A percentile compares a stretch with the other conserved stretches of the same genome.
These are phyloP conservation scores for Yueomyces sinensis DNA, from an alignment of 805 yeast genomes.

Conservation along the genomic window DNA sequence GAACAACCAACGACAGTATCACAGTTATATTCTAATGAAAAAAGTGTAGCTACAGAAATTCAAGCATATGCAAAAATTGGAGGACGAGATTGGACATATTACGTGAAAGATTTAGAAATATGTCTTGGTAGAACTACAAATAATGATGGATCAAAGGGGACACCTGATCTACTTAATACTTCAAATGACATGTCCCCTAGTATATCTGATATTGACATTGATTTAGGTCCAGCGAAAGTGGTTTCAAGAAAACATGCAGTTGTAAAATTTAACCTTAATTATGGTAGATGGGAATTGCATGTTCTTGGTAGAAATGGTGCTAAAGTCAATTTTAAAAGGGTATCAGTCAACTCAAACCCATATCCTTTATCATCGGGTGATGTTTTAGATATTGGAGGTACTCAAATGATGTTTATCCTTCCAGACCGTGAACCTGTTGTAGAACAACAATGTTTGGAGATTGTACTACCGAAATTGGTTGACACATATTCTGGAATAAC, in stretches of 20 bases:
- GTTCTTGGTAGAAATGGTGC: slow-evolving; percentile 89
- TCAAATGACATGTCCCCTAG: neutral
- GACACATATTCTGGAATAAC: slow-evolving; percentile 13
- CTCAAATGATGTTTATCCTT: slow-evolving; percentile 95
- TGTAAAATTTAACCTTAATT: slow-evolving; percentile 58
- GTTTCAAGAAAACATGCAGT: slow-evolving; percentile 88
- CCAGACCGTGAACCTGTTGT: slow-evolving; percentile 75
- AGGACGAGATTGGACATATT: slow-evolving; percentile 86
- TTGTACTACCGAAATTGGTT: slow-evolving; percentile 22
- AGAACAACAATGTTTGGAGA: slow-evolving; percentile 26
- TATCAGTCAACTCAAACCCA: slow-evolving; percentile 27
- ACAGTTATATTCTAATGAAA: slow-evolving; percentile 54
- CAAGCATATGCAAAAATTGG: slow-evolving; percentile 95
- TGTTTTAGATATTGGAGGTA: slow-evolving; percentile 85
- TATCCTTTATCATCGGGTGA: slow-evolving; percentile 68
- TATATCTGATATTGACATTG: slow-evolving; percentile 36
- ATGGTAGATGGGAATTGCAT: slow-evolving; percentile 71
- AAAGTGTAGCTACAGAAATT: slow-evolving; percentile 49
- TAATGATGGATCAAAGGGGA: neutral
- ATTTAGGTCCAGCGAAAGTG: slow-evolving; percentile 91
- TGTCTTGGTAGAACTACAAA: slow-evolving; percentile 75
- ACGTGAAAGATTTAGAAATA: slow-evolving; percentile 63
- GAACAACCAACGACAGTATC: slow-evolving; percentile 70
- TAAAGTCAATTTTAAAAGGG: slow-evolving; percentile 55
- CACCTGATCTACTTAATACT: neutral